Percentiles rank a stretch among this genome's conserved stretches.
Evolutionary conservation across 1,284 basidiomycete genomes (phyloP).

Genomic region (Boletus chippewaensis): DNA sequence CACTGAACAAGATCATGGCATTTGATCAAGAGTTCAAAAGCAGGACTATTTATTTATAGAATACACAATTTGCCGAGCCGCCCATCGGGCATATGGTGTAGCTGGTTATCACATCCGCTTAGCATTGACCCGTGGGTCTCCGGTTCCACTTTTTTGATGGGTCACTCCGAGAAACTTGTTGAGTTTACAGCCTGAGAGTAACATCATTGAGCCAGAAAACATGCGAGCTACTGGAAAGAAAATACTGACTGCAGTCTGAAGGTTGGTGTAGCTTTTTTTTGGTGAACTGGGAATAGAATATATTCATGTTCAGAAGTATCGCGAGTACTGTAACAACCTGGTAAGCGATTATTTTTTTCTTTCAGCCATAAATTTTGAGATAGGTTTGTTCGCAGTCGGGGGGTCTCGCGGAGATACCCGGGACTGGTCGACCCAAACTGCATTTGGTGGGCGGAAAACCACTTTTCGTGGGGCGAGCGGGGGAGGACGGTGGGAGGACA

Average conservation of each 20-base stretch:
- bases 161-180: too few relatives aligned
- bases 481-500: neutral
- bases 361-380: constrained; percentile 35
- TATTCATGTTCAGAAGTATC: neutral
- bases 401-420: neutral
- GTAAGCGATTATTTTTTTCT: constrained; percentile 1
- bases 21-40: neutral
- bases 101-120: constrained; percentile 47
- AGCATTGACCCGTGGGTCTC: constrained; percentile 37
- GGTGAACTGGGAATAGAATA: neutral
- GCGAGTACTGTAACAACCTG: neutral
- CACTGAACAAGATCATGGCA: constrained; percentile 28
- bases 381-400: constrained; percentile 35
- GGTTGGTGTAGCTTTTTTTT: neutral
- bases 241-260: neutral
- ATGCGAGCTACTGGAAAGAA: too few relatives aligned
- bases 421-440: constrained; percentile 15
- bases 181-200: neutral
- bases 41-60: neutral
- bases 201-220: too few relatives aligned
- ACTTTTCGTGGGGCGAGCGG: constrained; percentile 24
- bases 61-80: constrained; percentile 11
- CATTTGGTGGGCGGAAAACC: constrained; percentile 32
- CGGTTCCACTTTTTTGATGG: constrained; percentile 27
- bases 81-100: constrained; percentile 41